Evolutionary conservation across 2,329 filamentous ascomycete genomes (phyloP).

Genomic region (Geoglossum cookeanum): DNA sequence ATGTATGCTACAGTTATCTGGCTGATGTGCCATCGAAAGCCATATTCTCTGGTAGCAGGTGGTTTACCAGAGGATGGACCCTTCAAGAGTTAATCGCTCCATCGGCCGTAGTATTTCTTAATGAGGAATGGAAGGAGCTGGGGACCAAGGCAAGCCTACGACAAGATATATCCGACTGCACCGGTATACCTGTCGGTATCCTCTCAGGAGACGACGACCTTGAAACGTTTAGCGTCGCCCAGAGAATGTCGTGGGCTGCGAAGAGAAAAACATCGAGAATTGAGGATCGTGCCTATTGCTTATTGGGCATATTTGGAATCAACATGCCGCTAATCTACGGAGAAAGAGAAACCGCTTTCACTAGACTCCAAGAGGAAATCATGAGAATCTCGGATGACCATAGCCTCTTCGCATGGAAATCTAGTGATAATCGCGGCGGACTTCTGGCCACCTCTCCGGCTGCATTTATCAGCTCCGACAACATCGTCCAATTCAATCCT

Average conservation of each 20-base stretch:
- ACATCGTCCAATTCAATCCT: neutral
- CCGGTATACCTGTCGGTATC: too few relatives aligned
- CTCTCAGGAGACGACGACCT: too few relatives aligned
- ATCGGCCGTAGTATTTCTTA: too few relatives aligned
- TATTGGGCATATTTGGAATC: slow-evolving; percentile 26
- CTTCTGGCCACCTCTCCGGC: neutral
- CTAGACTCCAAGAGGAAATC: neutral
- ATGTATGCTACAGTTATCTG: neutral
- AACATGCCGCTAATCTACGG: slow-evolving; percentile 28
- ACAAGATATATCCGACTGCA: too few relatives aligned
- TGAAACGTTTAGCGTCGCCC: neutral
- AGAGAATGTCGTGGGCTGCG: too few relatives aligned
- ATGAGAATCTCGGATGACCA: neutral
- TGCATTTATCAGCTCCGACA: neutral
- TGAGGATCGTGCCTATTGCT: slow-evolving; percentile 27
- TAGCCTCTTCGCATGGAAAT: neutral
- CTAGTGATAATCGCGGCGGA: neutral
- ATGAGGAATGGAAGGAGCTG: too few relatives aligned
- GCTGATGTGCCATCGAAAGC: neutral
- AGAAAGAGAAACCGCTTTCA: slow-evolving; percentile 6
- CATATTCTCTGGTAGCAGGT: neutral
- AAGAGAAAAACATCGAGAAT: slow-evolving; percentile 13
- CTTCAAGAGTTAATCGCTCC: slow-evolving; percentile 4
- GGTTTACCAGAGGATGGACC: slow-evolving; percentile 5
- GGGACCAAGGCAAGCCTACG: too few relatives aligned